These are phyloP conservation scores for Williopsis jadinii DNA, from an alignment of 1,139 yeast species.

Conservation along the genomic window DNA sequence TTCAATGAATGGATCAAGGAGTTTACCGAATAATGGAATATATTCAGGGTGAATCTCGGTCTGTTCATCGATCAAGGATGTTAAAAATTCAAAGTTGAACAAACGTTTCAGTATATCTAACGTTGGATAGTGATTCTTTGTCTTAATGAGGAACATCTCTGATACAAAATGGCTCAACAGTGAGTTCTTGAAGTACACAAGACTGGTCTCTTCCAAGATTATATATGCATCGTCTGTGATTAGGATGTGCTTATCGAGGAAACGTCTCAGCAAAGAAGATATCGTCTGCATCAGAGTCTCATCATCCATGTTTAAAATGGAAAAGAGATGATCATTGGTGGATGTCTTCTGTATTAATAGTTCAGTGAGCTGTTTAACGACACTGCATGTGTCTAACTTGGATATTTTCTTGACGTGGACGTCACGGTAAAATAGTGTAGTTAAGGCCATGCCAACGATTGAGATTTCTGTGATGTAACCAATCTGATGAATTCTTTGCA, in stretches of 20 bases:
- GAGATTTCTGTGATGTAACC: conserved; percentile 15
- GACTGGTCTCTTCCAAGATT: conserved; percentile 13
- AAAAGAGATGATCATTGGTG: conserved; percentile 6
- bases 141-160: conserved; percentile 12
- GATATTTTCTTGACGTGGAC: conserved; percentile 6
- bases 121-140: conserved; percentile 2
- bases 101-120: conserved; percentile 8
- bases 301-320: conserved; percentile 2
- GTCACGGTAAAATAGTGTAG: conserved; percentile 11
- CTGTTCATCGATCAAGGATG: conserved; percentile 8
- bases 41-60: conserved; percentile 1
- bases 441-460: conserved; percentile 11
- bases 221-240: conserved; percentile 2
- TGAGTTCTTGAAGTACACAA: conserved; percentile 18
- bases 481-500: conserved; percentile 11
- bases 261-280: conserved; percentile 7
- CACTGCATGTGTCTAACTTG: conserved; percentile 4
- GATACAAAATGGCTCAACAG: conserved; percentile 15
- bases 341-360: conserved; percentile 5
- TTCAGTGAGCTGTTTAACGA: conserved; percentile 7
- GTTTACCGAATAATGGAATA: conserved; percentile 6
- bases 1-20: conserved; percentile 17
- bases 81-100: conserved; percentile 16
- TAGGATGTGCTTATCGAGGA: conserved; percentile 7
- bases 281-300: neutral